Evolutionary conservation across 148 eudicot genomes (phyloP), one percentile per base, ranked within the genome.

Genomic region (Vaccinium myrtillus): DNA sequence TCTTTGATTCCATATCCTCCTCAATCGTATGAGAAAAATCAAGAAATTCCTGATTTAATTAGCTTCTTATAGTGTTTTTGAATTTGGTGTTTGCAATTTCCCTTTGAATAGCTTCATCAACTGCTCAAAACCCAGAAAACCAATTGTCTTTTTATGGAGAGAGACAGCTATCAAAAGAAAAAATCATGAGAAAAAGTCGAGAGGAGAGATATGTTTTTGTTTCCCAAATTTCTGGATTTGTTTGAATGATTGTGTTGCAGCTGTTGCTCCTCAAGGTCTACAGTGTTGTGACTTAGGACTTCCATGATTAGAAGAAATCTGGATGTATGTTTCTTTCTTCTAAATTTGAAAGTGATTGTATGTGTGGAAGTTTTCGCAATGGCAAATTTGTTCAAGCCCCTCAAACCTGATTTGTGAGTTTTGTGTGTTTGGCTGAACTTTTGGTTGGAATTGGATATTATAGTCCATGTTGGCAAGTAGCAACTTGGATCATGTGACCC

Each of bases 41-140:
- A 55, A 51, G 88, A 87, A 1, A 18, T 82, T 39, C 91, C 91
- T 3, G 89, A 90, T 84, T 83, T 90, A 67, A 90, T 90, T 81
- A 87, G 81, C 73, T 87, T 90, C 70, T 83, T n/a, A 13, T 51
- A 67, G 73, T 67, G 11, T 55, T 65, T n/a, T 63, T 65, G 46
- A 43, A 67, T 39, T 48, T 81, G 55, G 16, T n/a, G 8, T 63
- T 81, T 13, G 74, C 19, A 43, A 25, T 27, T 39, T 80, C 65
- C 10, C 6, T 54, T 80, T 36, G 30, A 55, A 46, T 36, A 80
- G 32, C 8, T 61, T 49, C 46, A 49, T 81, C 59, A 15, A 69
- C 59, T 25, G 58, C 36, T 25, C 76, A 63, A 46, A 49, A 48
- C 27, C 14, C 56, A 14, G 48, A 30, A 19, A 78, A 18, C 59